Percentiles rank a stretch among this genome's conserved stretches.
phyloP scores from a whole-genome alignment of 1,284 basidiomycete genomes.

The Boletus hoseneyae region DNA sequence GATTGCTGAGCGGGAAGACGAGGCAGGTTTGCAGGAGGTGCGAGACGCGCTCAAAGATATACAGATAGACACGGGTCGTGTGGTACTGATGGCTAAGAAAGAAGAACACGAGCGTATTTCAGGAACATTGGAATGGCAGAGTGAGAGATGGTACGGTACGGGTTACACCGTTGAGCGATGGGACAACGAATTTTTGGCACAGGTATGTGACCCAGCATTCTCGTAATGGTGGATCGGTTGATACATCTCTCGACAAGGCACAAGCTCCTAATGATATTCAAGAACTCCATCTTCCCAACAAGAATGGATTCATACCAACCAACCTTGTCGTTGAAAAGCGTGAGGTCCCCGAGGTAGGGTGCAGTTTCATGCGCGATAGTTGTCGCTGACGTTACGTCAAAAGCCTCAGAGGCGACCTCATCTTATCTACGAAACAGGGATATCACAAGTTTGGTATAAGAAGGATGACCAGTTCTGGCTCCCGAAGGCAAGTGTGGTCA shows the following conservation, averaged over 20 bases:
- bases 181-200: slow-evolving; percentile 57
- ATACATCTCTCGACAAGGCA: slow-evolving; percentile 43
- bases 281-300: slow-evolving; percentile 77
- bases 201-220: slow-evolving; percentile 43
- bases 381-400: slow-evolving; percentile 1
- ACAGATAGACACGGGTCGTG: slow-evolving; percentile 51
- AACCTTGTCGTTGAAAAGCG: slow-evolving; percentile 80
- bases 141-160: slow-evolving; percentile 87
- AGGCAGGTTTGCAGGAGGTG: slow-evolving; percentile 53
- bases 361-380: background rate
- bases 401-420: slow-evolving; percentile 74
- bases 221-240: background rate
- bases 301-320: slow-evolving; percentile 89
- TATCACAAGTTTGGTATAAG: slow-evolving; percentile 89
- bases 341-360: slow-evolving; percentile 55
- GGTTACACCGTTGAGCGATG: slow-evolving; percentile 72
- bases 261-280: slow-evolving; percentile 57
- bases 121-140: slow-evolving; percentile 54
- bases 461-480: slow-evolving; percentile 96
- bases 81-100: slow-evolving; percentile 74
- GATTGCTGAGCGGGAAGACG: slow-evolving; percentile 74
- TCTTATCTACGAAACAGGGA: slow-evolving; percentile 68
- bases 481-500: slow-evolving; percentile 75
- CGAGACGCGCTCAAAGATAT: slow-evolving; percentile 54
- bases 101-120: slow-evolving; percentile 59